Conservation (phyloP, 805 yeast species). For the Saturnispora dispora region DNA sequence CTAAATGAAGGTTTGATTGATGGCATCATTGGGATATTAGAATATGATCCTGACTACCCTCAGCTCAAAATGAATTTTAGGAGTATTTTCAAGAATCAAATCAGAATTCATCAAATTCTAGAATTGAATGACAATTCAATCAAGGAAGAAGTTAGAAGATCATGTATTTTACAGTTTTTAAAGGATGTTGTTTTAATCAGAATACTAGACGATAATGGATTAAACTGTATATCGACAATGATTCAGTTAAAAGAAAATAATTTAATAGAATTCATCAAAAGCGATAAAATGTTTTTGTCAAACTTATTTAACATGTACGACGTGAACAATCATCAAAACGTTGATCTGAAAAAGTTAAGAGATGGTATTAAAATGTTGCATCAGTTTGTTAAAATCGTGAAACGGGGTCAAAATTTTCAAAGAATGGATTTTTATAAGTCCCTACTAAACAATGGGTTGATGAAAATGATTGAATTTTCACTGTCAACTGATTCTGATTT, state of each 20-base stretch:
- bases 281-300: constrained; percentile 42
- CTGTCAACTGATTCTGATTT: constrained; percentile 34
- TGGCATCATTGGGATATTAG: constrained; percentile 71
- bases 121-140: constrained; percentile 47
- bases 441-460: constrained; percentile 59
- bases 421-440: constrained; percentile 55
- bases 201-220: constrained; percentile 70
- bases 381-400: constrained; percentile 71
- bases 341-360: constrained; percentile 29
- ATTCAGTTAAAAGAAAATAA: constrained; percentile 63
- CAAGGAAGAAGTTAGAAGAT: constrained; percentile 53
- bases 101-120: constrained; percentile 62
- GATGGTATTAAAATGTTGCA: constrained; percentile 74
- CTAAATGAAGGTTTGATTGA: constrained; percentile 42
- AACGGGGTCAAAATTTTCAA: constrained; percentile 51
- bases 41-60: constrained; percentile 86
- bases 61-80: constrained; percentile 72
- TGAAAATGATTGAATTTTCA: constrained; percentile 64
- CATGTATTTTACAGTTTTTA: constrained; percentile 69
- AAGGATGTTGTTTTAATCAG: constrained; percentile 83
- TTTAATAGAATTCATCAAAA: constrained; percentile 49
- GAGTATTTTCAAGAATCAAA: constrained; percentile 46
- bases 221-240: constrained; percentile 54
- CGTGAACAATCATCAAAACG: not conserved
- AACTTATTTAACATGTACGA: constrained; percentile 53